A percentile compares a stretch with the other conserved stretches of the same genome.
phyloP scores from a whole-genome alignment of 2,329 filamentous ascomycete species.

The Boeremia exigua region DNA sequence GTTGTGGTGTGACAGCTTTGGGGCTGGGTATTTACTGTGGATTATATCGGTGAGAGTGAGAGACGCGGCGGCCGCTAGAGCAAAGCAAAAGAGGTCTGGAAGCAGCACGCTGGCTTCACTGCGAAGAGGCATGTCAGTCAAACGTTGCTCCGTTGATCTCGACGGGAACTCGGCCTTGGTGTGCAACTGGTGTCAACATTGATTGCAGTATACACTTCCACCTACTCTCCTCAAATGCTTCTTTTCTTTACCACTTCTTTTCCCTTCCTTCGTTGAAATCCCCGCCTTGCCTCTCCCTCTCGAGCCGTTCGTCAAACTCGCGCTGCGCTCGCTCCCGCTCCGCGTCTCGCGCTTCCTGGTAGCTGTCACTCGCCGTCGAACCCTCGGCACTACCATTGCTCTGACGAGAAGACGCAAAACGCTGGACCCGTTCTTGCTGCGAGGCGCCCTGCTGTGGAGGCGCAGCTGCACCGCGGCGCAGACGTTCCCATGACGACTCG shows the following conservation, averaged over 20 bases:
- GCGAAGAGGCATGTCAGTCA: not conserved
- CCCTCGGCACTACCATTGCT: slow-evolving; percentile 33
- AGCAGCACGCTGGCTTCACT: not conserved
- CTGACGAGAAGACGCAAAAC: slow-evolving; percentile 25
- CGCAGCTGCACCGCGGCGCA: slow-evolving; percentile 45
- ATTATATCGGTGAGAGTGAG: too few relatives aligned
- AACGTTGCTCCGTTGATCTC: not conserved
- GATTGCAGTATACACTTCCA: not conserved
- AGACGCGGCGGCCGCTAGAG: too few relatives aligned
- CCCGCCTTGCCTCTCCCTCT: slow-evolving; percentile 56
- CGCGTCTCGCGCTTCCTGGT: slow-evolving; percentile 52
- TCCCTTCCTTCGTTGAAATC: slow-evolving; percentile 45
- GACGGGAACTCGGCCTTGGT: not conserved
- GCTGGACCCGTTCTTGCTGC: slow-evolving; percentile 19
- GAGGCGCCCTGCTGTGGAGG: slow-evolving; percentile 19
- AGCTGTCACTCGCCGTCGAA: slow-evolving; percentile 51
- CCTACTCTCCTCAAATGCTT: not conserved
- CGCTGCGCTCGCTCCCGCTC: slow-evolving; percentile 56
- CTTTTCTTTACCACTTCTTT: slow-evolving; percentile 38
- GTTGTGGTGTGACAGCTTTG: too few relatives aligned
- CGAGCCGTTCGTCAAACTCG: slow-evolving; percentile 58
- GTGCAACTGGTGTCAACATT: too few relatives aligned
- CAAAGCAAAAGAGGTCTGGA: too few relatives aligned
- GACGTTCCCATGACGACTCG: slow-evolving; percentile 54
- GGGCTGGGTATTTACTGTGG: too few relatives aligned